Evolutionary conservation across 805 yeast species (phyloP).

Genomic region (Alloascoidea hylecoeti): DNA sequence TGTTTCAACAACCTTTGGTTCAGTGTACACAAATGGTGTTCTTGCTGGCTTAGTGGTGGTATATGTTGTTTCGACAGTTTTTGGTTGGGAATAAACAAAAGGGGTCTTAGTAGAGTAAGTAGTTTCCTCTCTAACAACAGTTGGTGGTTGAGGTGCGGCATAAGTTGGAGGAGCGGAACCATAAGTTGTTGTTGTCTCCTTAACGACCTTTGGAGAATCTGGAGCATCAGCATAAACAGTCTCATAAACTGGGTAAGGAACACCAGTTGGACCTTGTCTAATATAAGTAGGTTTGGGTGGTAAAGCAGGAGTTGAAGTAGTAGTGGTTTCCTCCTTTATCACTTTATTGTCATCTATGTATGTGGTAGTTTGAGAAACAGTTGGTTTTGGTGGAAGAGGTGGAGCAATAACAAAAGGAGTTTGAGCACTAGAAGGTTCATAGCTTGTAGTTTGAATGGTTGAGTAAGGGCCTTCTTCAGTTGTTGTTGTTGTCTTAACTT

Average conservation of each 20-base stretch:
- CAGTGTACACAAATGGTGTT: no score
- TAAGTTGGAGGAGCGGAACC: background rate
- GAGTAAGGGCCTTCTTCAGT: no score
- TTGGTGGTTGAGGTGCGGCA: background rate
- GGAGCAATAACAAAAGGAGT: no score
- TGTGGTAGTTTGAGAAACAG: conserved; percentile 1
- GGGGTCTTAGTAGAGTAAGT: background rate
- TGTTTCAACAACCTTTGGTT: no score
- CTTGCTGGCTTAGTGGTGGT: no score
- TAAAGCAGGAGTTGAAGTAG: background rate
- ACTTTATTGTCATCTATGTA: background rate
- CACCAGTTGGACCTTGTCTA: background rate
- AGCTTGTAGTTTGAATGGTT: no score
- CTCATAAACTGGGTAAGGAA: background rate
- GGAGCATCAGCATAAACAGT: background rate
- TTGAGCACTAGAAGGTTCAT: no score
- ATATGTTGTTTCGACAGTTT: no score
- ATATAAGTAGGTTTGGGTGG: background rate
- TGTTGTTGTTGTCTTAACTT: no score
- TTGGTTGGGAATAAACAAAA: no score
- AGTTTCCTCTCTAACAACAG: conserved; percentile 1
- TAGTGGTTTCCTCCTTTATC: background rate
- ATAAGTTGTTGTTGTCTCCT: background rate
- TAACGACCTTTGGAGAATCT: background rate
- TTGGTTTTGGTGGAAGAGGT: background rate